Base-by-base conservation (phyloP, 208 protist genomes). In the Spongospora subterranea region DNA sequence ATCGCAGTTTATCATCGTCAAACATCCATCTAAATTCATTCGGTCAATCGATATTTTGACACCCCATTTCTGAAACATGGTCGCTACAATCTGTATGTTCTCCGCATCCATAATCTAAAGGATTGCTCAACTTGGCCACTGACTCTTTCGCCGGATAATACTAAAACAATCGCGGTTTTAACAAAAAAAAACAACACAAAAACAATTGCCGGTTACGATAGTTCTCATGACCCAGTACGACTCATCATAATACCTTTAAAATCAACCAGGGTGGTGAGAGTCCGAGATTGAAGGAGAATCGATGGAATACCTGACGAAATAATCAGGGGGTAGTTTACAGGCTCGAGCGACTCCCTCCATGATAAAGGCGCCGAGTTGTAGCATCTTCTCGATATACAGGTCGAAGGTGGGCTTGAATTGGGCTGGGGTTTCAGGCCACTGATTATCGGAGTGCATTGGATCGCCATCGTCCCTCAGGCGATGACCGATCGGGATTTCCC, bases 321-420 rank as follows among this genome's bases (percentile, higher is more conserved):
- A 82, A 35, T 82, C n/a, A 35, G 6, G 6, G n/a, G 71, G 71
- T 6, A 82, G 71, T 6, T 35, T 35, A 6, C 6, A 35, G n/a
- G 71, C 71, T 17, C 71, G 71, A 35, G 71, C 71, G n/a, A 82
- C 40, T 6, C 71, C 71, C n/a, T 82, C 71, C 71, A 82, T 82
- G n/a, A 82, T 82, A 6, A 20, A 40, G 6, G 17, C 71, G n/a
- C 71, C 71, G 13, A 82, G 40, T n/a, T 82, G 11, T 20, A 82
- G 71, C 71, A 82, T 82, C 13, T n/a, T 6, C 71, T 82, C 17
- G 40, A 82, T 43, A 43, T 82, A 82, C 6, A 43, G 6, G 11
- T 35, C n/a, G n/a, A 82, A 35, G 13, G 35, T 13, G 13, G 71
- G n/a, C 40, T 6, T 82, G 71, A 39, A 82, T 40, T 43, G 17